Conservation (phyloP, 768 basidiomycete species). For the Gloeopeniophorella convolvens region DNA sequence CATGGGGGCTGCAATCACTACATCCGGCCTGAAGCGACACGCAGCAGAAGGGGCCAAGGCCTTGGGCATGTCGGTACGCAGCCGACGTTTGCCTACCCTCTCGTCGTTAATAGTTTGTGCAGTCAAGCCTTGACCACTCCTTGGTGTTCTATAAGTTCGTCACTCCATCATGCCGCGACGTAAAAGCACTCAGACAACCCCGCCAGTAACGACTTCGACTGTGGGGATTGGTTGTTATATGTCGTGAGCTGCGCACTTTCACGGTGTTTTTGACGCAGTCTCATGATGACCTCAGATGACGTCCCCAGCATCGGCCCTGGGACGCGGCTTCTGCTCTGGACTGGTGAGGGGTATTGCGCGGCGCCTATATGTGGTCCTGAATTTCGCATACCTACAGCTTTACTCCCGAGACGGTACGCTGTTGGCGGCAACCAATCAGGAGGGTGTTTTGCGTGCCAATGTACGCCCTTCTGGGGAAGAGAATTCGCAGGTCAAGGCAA, state of each 20-base stretch:
- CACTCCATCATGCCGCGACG: neutral
- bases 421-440: conserved; percentile 16
- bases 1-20: conserved; percentile 46
- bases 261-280: neutral
- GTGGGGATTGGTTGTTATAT: conserved; percentile 76
- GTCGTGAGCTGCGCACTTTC: conserved; percentile 41
- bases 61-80: conserved; percentile 58
- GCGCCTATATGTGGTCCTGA: neutral
- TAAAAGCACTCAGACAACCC: conserved; percentile 1
- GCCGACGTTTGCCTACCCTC: neutral
- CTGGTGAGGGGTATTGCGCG: conserved; percentile 4
- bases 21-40: conserved; percentile 46
- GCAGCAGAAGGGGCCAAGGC: conserved; percentile 31
- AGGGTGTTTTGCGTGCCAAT: conserved; percentile 17
- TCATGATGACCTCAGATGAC: neutral
- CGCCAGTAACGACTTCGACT: conserved; percentile 62
- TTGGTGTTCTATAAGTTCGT: conserved; percentile 74
- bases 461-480: neutral
- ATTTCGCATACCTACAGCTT: conserved; percentile 5
- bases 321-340: conserved; percentile 11
- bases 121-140: conserved; percentile 75
- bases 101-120: conserved; percentile 4
- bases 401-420: conserved; percentile 15
- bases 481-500: conserved; percentile 6
- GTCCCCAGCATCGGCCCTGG: conserved; percentile 4